Conservation (phyloP, 2,329 filamentous ascomycete genomes). For the Ophiostoma novo-ulmi region DNA sequence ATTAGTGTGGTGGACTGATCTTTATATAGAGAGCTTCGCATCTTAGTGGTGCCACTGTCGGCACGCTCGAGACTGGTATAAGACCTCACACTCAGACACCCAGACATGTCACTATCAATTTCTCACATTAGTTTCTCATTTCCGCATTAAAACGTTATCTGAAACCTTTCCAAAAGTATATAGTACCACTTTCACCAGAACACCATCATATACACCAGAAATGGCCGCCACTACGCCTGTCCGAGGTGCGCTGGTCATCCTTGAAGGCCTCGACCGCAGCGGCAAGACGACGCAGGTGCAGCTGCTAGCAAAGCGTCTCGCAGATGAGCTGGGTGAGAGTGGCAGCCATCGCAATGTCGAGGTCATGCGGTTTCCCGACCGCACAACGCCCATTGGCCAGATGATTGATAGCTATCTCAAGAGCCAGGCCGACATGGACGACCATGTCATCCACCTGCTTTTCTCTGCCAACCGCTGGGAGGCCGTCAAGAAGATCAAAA, state of each 20-base stretch:
- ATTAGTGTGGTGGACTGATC: constrained; percentile 3
- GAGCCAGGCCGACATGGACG: constrained; percentile 66
- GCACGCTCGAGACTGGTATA: not conserved
- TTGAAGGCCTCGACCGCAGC: constrained; percentile 84
- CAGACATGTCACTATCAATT: not conserved
- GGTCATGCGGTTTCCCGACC: constrained; percentile 64
- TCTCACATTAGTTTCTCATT: not conserved
- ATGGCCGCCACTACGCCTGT: constrained; percentile 26
- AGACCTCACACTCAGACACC: not conserved
- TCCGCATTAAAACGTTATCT: not conserved
- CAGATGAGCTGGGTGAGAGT: constrained; percentile 31
- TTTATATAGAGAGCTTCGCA: not conserved
- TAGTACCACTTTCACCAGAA: not conserved
- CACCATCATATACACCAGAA: not conserved
- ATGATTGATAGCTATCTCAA: constrained; percentile 82
- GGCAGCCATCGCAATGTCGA: constrained; percentile 35
- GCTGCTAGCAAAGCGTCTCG: constrained; percentile 54
- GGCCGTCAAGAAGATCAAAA: constrained; percentile 45
- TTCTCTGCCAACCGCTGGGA: constrained; percentile 94
- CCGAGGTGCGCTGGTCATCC: constrained; percentile 70
- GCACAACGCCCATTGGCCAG: constrained; percentile 76
- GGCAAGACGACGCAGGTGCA: constrained; percentile 90
- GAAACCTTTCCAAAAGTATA: not conserved
- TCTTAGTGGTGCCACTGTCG: constrained; percentile 9
- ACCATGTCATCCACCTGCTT: constrained; percentile 83